Percentiles rank a stretch among this genome's conserved stretches.
Evolutionary conservation across 2,329 filamentous ascomycete genomes (phyloP).

Genomic region (Exserohilum rostratum): DNA sequence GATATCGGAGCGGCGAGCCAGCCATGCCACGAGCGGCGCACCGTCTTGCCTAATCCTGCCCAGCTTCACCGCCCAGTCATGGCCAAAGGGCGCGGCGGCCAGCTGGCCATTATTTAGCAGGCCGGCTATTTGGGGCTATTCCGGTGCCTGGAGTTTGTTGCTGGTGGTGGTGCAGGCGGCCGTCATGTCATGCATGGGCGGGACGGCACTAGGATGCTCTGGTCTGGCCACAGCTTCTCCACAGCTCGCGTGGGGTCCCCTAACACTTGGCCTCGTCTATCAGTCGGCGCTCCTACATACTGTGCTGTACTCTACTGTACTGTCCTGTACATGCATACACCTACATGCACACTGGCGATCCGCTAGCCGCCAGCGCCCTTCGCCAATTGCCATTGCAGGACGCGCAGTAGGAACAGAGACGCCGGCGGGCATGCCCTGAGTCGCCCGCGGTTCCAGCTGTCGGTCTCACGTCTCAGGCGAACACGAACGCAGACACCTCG

Average conservation of each 20-base stretch:
- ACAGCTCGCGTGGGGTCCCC: conserved; percentile 26
- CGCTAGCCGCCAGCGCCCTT: conserved; percentile 1
- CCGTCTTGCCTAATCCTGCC: conserved; percentile 26
- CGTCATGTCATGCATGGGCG: conserved; percentile 2
- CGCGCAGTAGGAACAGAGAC: background rate
- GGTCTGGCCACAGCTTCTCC: conserved; percentile 17
- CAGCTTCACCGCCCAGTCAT: conserved; percentile 2
- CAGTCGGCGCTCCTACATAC: background rate
- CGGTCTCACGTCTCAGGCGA: conserved; percentile 26
- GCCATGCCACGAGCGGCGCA: conserved; percentile 13
- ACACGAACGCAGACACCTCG: conserved; percentile 13
- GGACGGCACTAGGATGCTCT: conserved; percentile 6
- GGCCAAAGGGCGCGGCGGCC: conserved; percentile 28
- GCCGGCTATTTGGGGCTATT: conserved; percentile 39
- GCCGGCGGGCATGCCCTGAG: conserved; percentile 23
- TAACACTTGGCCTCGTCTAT: conserved; percentile 12
- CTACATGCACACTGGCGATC: too few species aligned
- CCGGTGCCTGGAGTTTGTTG: conserved; percentile 14
- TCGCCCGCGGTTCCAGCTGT: conserved; percentile 22
- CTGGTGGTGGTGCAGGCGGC: conserved; percentile 6
- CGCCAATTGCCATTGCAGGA: background rate
- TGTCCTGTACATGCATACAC: too few species aligned
- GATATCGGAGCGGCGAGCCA: conserved; percentile 16
- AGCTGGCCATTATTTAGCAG: conserved; percentile 4
- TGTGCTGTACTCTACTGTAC: too few species aligned